These are phyloP conservation scores for Hortiboletus campestris DNA, from an alignment of 768 basidiomycete genomes.

Conservation along the genomic window DNA sequence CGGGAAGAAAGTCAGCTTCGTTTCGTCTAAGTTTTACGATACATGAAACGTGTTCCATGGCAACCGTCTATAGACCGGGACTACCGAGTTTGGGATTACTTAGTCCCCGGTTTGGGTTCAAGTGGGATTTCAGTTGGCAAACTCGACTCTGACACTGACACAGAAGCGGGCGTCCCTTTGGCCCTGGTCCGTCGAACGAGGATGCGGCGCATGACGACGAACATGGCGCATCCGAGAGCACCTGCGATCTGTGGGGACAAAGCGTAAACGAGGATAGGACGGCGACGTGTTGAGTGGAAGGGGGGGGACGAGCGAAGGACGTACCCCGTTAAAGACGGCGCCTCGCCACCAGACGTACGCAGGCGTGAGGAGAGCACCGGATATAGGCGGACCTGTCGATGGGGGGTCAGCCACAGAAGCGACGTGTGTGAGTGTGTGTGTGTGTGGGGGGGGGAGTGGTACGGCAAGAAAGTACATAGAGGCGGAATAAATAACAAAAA, in stretches of 20 bases:
- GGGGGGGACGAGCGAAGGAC: slow-evolving; percentile 1
- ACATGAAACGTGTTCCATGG: too few relatives aligned
- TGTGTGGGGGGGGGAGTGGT: too few relatives aligned
- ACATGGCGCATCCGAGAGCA: slow-evolving; percentile 25
- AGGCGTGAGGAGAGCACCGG: slow-evolving; percentile 52
- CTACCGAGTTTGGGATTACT: too few relatives aligned
- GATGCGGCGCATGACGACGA: slow-evolving; percentile 26
- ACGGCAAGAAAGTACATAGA: too few relatives aligned
- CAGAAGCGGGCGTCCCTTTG: neutral
- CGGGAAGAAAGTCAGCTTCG: neutral
- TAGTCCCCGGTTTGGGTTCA: too few relatives aligned
- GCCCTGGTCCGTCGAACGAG: slow-evolving; percentile 11
- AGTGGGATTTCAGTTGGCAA: neutral
- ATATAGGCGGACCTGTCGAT: slow-evolving; percentile 48
- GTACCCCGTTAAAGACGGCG: slow-evolving; percentile 49
- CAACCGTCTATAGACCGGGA: too few relatives aligned
- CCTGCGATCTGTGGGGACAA: slow-evolving; percentile 14
- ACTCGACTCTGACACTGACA: neutral
- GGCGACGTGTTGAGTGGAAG: too few relatives aligned
- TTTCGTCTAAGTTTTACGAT: neutral
- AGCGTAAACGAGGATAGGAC: neutral
- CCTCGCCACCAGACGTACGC: slow-evolving; percentile 59
- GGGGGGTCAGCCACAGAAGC: neutral
- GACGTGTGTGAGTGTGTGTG: too few relatives aligned
- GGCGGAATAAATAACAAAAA: too few relatives aligned